Evolutionary conservation across 129 eudicot genomes (phyloP), one percentile per base, ranked within the genome.

Genomic region (Calendula officinalis): DNA sequence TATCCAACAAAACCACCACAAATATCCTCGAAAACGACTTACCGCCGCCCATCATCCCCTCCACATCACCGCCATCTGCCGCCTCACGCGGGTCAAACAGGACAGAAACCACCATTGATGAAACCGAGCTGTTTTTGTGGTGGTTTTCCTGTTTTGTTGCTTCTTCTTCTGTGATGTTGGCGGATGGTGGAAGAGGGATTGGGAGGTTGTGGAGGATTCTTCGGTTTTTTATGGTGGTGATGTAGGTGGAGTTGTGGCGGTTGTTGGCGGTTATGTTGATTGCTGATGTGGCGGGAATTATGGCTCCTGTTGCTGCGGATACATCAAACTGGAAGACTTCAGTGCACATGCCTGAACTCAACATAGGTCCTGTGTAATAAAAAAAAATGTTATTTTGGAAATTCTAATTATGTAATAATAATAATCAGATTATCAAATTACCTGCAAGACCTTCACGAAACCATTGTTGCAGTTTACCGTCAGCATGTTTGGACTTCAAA

Each of bases 51-150:
- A 91, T 75, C 58, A 86, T 71, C 12, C 91, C 83, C 8, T 82
- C 92, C 15, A 87, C 79, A 32, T 82, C 92, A 14, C 78, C 64
- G 30, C 80, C 87, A 49, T 86, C 89, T 6, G 84, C 90, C 11
- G 66, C 88, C 70, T 91, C 98, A 53, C 88, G 78, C 3, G 98
- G 98, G 64, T 91, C 98, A 55, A 91, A 75, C 14, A 91, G 88
- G 66, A 91, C 90, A 11, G 95, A 87, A 7, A 91, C 98, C 67
- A 91, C 86, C 86, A 91, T 84, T 0, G 97, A 79, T 10, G 95
- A 71, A 12, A 47, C 40, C 7, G 88, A 57, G 7, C 39, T 78
- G 35, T 76, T 80, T 62, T 81, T 65, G 8, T 52, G 76, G 47
- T 62, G 74, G 34, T 81, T 69, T 42, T 76, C 86, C 13, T 78